Base-by-base conservation (phyloP, 164 flowering plant genomes). In the Chloranthus sessilifolius region DNA sequence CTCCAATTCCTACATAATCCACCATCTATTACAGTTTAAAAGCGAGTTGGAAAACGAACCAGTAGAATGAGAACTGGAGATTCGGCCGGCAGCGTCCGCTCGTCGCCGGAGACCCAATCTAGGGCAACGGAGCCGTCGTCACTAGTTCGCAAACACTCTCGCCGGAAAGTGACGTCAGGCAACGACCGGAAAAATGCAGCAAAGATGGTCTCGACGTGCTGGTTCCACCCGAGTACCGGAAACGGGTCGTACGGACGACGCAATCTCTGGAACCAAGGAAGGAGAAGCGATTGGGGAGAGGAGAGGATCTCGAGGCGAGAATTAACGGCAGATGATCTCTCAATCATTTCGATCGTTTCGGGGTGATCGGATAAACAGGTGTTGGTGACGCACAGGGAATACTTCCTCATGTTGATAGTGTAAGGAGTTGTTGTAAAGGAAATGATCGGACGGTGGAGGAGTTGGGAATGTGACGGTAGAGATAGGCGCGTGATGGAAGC, bases 121-220 rank as follows among this genome's bases (percentile, higher is more conserved):
- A 92, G 82, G 9, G 98, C 65, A 17, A 92, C 80, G 40, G 66
- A 23, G 30, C 98, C 98, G 38, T 55, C 73, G 62, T 88, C 98
- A 0, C 34, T 49, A 17, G 75, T 80, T 26, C 94, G 69, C 26
- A 92, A 67, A 65, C 95, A 88, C 80, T 85, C 84, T 0, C 98
- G 74, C 27, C 79, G 78, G 61, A 68, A 66, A 21, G 50, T 60
- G 53, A 92, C 82, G 24, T 68, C 69, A 8, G 98, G 98, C 5
- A 62, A 47, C 7, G 87, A 69, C 40, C 98, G 74, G 49, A 69
- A 88, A 51, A 80, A 74, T 5, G 92, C 51, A 22, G 98, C 94
- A 59, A 83, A 85, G 39, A 92, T 83, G 20, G 98, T 92, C 78
- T 92, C 98, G 33, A 81, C 52, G 74, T 92, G 98, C 39, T 85